Percentiles rank a stretch among this genome's conserved stretches.
phyloP scores from a whole-genome alignment of 2,329 filamentous ascomycete genomes.

The Arachnomyces sp. region DNA sequence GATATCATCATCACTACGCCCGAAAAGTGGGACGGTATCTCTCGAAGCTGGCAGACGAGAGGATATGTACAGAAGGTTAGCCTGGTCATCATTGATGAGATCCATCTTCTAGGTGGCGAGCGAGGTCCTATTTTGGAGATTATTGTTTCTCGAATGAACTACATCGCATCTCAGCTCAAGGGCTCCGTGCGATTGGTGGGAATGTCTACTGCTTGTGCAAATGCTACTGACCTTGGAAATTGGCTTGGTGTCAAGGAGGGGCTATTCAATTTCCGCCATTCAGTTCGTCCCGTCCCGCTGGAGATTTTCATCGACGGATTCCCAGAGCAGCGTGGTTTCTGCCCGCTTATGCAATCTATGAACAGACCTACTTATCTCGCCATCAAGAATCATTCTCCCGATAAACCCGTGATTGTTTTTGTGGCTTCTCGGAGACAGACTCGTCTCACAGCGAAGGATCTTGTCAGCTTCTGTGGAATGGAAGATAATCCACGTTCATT shows the following conservation, averaged over 20 bases:
- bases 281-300: conserved; percentile 87
- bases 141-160: conserved; percentile 91
- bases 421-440: conserved; percentile 94
- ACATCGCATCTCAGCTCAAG: conserved; percentile 90
- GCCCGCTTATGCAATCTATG: conserved; percentile 98
- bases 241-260: conserved; percentile 96
- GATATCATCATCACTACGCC: conserved; percentile 98
- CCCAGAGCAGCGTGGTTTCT: conserved; percentile 89
- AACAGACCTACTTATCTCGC: conserved; percentile 94
- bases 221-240: conserved; percentile 86
- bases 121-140: conserved; percentile 97
- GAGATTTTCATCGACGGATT: conserved; percentile 98
- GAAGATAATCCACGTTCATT: conserved; percentile 95
- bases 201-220: conserved; percentile 99
- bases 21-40: conserved; percentile 99
- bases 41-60: conserved; percentile 96
- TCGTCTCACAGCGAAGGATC: conserved; percentile 84
- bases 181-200: conserved; percentile 81
- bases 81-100: conserved; percentile 96
- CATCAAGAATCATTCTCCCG: conserved; percentile 91
- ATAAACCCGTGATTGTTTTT: conserved; percentile 97
- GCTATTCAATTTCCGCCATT: conserved; percentile 95
- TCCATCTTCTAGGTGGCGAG: conserved; percentile 92
- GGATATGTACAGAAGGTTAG: conserved; percentile 92
- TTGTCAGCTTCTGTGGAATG: conserved; percentile 97